Evolutionary conservation across 306 rosid genomes (phyloP), one percentile per base, ranked within the genome.

Genomic region (Luffa aegyptiaca): DNA sequence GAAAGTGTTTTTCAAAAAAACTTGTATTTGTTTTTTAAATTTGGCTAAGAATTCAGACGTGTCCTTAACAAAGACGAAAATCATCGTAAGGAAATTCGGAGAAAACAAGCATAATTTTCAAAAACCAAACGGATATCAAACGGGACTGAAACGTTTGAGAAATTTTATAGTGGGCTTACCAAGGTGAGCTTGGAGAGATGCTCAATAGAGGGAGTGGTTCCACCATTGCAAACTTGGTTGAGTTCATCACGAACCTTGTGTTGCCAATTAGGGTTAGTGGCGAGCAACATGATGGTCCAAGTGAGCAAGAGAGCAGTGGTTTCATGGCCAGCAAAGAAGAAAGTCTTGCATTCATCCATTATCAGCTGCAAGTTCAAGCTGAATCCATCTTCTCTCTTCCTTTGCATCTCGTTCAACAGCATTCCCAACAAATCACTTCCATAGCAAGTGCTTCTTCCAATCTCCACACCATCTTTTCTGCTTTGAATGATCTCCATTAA

Each of bases 251-350:
- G 86, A 56, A 93, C 90, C 57, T 66, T 91, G 0, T 96, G 84
- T 81, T 96, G 99, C 98, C 99, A 96, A 59, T 81, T 42, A 2
- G 91, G 90, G 56, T 93, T 91, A 72, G 83, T 87, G 10, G 99
- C 98, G 0, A 96, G 61, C 79, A 96, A 81, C 98, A 96, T 96
- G 58, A 93, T 85, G 6, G 97, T 88, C 99, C 99, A 96, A 5
- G 94, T 96, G 81, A 96, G 96, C 80, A 96, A 85, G 4, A 96
- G 88, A 0, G 99, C 94, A 5, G 98, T 90, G 51, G 99, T 93
- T 83, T 96, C 99, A 81, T 96, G 97, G 3, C 99, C 99, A 21
- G 99, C 92, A 85, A 96, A 96, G 89, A 96, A 96, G 82, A 96
- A 96, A 14, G 99, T 96, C 57, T 96, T 96, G 84, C 99, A 96